Evolutionary conservation across 768 basidiomycete genomes (phyloP).

Genomic region (Crucibulum laeve): DNA sequence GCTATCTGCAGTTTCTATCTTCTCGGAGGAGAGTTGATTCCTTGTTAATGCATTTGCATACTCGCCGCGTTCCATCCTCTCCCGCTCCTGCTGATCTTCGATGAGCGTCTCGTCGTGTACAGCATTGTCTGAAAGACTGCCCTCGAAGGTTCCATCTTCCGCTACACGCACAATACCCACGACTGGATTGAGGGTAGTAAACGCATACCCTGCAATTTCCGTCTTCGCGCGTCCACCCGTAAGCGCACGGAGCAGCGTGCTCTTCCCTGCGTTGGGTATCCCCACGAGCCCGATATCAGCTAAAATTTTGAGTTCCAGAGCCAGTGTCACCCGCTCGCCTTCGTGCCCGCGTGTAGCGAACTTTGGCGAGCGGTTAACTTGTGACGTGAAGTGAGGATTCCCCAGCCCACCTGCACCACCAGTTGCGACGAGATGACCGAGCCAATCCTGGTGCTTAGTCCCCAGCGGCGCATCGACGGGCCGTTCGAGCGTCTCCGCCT

Average conservation of each 20-base stretch:
- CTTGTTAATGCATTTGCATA: constrained; percentile 46
- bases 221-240: constrained; percentile 75
- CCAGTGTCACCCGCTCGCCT: constrained; percentile 77
- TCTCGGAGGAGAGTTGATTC: constrained; percentile 31
- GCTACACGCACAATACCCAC: constrained; percentile 85
- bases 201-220: constrained; percentile 87
- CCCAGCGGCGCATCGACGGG: constrained; percentile 62
- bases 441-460: constrained; percentile 40
- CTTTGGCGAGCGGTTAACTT: constrained; percentile 75
- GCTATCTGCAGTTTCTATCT: constrained; percentile 13
- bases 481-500: constrained; percentile 36
- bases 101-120: constrained; percentile 66
- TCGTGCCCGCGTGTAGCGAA: constrained; percentile 76
- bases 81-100: constrained; percentile 44
- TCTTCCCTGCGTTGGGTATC: constrained; percentile 93
- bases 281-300: constrained; percentile 97
- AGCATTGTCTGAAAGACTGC: constrained; percentile 39
- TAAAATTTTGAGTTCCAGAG: constrained; percentile 87
- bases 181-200: constrained; percentile 94
- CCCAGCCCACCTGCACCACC: constrained; percentile 85
- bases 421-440: constrained; percentile 64
- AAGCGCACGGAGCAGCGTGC: constrained; percentile 85
- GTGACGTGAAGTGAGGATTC: constrained; percentile 79
- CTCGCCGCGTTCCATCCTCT: constrained; percentile 47
- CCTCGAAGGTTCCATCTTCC: constrained; percentile 74